Conservation (phyloP, 139 green algal genomes). For the Deuterostichococcus epilithicus region DNA sequence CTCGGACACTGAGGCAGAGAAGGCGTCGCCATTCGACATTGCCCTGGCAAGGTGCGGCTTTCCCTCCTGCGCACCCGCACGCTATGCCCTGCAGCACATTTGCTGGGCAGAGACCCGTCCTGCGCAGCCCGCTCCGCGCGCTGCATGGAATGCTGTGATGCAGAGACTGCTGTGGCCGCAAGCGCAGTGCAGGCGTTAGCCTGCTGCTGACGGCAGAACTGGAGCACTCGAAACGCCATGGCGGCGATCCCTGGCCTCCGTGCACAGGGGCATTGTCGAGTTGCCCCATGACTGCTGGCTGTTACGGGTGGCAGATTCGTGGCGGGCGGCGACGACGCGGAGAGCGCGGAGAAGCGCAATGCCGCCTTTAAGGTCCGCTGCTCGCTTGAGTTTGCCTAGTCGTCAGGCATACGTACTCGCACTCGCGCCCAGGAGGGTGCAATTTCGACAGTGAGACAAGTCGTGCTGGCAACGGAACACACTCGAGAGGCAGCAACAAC, state of each 20-base stretch:
- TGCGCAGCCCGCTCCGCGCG: background rate
- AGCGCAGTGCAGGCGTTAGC: too few relatives aligned
- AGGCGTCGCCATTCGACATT: slow-evolving; percentile 20
- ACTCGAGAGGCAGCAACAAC: too few relatives aligned
- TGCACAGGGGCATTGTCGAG: too few relatives aligned
- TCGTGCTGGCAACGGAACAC: too few relatives aligned
- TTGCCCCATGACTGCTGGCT: too few relatives aligned
- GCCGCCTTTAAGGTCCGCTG: slow-evolving; percentile 55
- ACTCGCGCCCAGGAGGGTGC: too few relatives aligned
- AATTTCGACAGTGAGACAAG: too few relatives aligned
- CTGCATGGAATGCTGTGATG: background rate
- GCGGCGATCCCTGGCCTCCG: too few relatives aligned
- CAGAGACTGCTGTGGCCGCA: background rate
- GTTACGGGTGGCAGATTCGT: slow-evolving; percentile 30
- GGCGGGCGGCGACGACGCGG: slow-evolving; percentile 26
- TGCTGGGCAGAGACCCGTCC: background rate
- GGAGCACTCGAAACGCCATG: too few relatives aligned
- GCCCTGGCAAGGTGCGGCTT: slow-evolving; percentile 6
- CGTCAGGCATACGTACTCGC: too few relatives aligned
- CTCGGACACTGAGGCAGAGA: slow-evolving; percentile 9
- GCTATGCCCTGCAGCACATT: background rate
- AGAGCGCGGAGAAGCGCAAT: slow-evolving; percentile 33
- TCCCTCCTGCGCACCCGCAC: background rate
- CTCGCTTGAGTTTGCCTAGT: too few relatives aligned
- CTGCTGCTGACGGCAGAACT: too few relatives aligned